A percentile compares a stretch with the other conserved stretches of the same genome.
Evolutionary conservation across 495 filamentous ascomycete genomes (phyloP).

Genomic region (Chaetomium fimeti): DNA sequence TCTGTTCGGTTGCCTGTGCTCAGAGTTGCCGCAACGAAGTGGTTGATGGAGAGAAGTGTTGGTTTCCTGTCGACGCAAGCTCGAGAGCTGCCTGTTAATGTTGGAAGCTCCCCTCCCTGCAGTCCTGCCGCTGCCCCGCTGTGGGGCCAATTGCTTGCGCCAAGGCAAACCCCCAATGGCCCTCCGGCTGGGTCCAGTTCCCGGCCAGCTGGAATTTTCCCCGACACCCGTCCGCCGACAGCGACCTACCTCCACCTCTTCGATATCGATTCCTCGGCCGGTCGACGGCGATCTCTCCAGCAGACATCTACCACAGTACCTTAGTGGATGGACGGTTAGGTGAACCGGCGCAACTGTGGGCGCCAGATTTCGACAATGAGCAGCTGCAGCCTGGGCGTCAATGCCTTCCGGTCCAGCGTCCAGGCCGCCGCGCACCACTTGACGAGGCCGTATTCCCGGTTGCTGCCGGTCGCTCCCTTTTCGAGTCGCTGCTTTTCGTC

Average conservation of each 20-base stretch:
- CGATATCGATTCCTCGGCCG: conserved; percentile 1
- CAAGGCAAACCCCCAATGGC: background rate
- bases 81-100: conserved; percentile 9
- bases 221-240: background rate
- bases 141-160: background rate
- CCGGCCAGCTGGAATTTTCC: background rate
- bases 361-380: conserved; percentile 33
- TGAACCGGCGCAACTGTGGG: conserved; percentile 30
- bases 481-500: conserved; percentile 27
- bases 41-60: background rate
- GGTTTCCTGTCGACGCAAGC: conserved; percentile 7
- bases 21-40: background rate
- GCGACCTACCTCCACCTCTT: background rate
- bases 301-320: background rate
- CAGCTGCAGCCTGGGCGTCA: conserved; percentile 33
- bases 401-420: conserved; percentile 34
- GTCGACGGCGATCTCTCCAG: background rate
- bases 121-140: background rate
- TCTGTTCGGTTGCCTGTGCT: background rate
- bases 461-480: background rate
- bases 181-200: background rate
- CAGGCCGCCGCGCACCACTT: conserved; percentile 30
- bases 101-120: background rate
- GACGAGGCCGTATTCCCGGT: conserved; percentile 19
- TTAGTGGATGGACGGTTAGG: conserved; percentile 31